Evolutionary conservation across 148 eudicot species (phyloP), one percentile per base, ranked within the genome.

Genomic region (Chenopodium berlandieri): DNA sequence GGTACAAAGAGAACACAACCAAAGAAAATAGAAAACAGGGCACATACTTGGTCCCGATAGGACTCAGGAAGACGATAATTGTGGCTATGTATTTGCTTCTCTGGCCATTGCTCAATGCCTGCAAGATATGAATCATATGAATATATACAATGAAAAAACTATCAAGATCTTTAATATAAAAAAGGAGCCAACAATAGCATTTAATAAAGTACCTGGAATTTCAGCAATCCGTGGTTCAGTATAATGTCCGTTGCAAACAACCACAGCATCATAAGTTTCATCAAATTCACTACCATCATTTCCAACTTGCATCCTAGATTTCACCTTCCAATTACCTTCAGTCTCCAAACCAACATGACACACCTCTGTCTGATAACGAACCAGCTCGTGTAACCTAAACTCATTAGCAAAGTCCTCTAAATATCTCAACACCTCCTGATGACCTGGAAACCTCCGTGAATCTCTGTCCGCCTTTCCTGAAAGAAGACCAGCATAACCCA

Each of bases 11-110:
- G 25, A 54, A 71, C 20, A 23, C 20, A 70, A 44, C 75, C 34
- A 76, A 67, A 70, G 34, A 11, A 80, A 50, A 60, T 30, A 40
- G 64, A 22, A 4, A 69, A 22, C 46, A 73, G 66, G 34, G 73
- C 54, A 70, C 93, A 74, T 92, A 92, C 94, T 84, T 91, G 93
- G 81, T 91, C 89, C 70, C 64, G 85, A 76, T 83, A 95, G 62
- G 94, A 92, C 47, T 93, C 93, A 31, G 97, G 97, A 79, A 84
- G 80, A 65, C 99, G 97, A 87, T 95, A 95, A 81, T 95, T 93
- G 91, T 95, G 97, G 88, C 99, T 95, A 81, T 93, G 99, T 73
- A 95, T 90, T 85, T 95, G 94, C 82, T 77, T 88, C 62, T 97
- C 99, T 5, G 99, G 99, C 99, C 99, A 95, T 40, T 2, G 78